These are phyloP conservation scores for Pleurotus tuber-regium DNA, from an alignment of 768 basidiomycete species.

Conservation along the genomic window DNA sequence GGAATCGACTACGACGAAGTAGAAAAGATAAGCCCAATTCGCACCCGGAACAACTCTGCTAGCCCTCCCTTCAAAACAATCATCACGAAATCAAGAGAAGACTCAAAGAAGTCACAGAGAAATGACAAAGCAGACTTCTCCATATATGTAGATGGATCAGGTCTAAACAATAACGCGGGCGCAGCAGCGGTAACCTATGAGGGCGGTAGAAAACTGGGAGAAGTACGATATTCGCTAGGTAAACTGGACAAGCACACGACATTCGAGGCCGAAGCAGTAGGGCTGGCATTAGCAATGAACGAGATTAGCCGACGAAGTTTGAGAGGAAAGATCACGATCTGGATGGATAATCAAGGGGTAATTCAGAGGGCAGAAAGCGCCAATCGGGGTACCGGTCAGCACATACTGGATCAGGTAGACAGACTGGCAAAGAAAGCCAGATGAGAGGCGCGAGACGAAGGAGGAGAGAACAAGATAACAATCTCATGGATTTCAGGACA, in stretches of 20 bases:
- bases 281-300: background rate
- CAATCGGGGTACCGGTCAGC: background rate
- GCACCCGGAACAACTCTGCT: background rate
- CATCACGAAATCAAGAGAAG: background rate
- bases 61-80: background rate
- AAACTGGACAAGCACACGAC: conserved; percentile 8
- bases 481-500: background rate
- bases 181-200: background rate
- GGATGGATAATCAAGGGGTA: background rate
- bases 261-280: conserved; percentile 15
- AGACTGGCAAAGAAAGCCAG: background rate
- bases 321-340: conserved; percentile 9
- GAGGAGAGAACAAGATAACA: background rate
- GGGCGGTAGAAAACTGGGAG: background rate
- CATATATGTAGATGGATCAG: background rate
- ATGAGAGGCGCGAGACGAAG: background rate
- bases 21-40: background rate
- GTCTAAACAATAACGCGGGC: background rate
- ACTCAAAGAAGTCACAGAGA: background rate
- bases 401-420: background rate
- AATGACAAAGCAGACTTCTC: background rate
- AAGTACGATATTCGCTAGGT: background rate
- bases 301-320: background rate
- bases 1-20: background rate
- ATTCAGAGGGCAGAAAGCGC: background rate